phyloP scores from a whole-genome alignment of 768 basidiomycete species.

The Suillus sp. region DNA sequence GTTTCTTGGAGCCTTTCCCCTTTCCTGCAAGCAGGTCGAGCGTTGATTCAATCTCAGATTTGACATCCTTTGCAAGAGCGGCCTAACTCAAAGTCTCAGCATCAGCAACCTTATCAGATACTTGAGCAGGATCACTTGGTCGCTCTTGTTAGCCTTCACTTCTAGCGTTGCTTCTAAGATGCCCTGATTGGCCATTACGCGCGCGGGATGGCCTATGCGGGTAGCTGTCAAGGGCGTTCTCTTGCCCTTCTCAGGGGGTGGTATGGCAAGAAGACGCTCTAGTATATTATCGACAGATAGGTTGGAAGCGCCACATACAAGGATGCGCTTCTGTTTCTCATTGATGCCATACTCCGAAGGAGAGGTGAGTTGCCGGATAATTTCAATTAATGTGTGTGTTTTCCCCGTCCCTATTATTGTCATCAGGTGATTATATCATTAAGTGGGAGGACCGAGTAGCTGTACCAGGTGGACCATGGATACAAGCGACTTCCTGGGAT shows the following conservation, averaged over 20 bases:
- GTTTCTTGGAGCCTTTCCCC: slow-evolving; percentile 70
- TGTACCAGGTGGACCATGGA: slow-evolving; percentile 95
- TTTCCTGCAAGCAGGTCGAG: slow-evolving; percentile 70
- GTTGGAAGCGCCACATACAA: slow-evolving; percentile 94
- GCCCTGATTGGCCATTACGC: slow-evolving; percentile 75
- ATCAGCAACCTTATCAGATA: neutral
- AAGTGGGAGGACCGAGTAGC: neutral
- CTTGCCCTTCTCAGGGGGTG: slow-evolving; percentile 48
- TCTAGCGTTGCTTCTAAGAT: slow-evolving; percentile 72
- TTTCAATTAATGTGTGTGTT: slow-evolving; percentile 93
- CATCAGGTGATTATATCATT: slow-evolving; percentile 1
- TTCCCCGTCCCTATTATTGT: slow-evolving; percentile 76
- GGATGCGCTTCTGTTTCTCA: slow-evolving; percentile 59
- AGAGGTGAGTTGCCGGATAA: slow-evolving; percentile 80
- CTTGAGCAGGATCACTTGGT: slow-evolving; percentile 48
- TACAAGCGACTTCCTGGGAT: slow-evolving; percentile 82
- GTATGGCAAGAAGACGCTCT: slow-evolving; percentile 73
- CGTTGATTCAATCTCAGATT: slow-evolving; percentile 75
- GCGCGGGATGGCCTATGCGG: slow-evolving; percentile 94
- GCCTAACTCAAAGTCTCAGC: slow-evolving; percentile 48
- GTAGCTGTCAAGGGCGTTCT: slow-evolving; percentile 59
- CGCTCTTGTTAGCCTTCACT: slow-evolving; percentile 69
- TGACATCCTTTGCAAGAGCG: slow-evolving; percentile 84
- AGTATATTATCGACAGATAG: slow-evolving; percentile 96
- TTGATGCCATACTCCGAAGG: slow-evolving; percentile 38